phyloP scores from a whole-genome alignment of 352 stramenopile genomes.

The Phytophthora sp. region DNA sequence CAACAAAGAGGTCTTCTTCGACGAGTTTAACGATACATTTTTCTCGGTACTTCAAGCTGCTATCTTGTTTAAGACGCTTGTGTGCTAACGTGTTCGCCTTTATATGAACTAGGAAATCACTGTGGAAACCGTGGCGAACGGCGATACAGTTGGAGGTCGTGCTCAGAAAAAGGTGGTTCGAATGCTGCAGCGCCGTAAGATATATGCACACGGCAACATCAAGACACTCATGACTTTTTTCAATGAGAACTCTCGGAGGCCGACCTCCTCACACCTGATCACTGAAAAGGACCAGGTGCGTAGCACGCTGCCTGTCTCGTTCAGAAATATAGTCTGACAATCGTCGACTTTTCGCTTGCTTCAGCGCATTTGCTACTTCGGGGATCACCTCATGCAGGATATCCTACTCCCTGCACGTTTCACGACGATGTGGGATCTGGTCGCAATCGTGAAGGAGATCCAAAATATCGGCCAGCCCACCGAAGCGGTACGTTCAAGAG shows the following conservation, averaged over 20 bases:
- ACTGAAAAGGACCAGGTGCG: conserved; percentile 22
- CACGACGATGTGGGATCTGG: conserved; percentile 45
- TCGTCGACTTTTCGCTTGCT: not conserved
- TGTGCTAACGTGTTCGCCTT: not conserved
- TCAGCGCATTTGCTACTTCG: conserved; percentile 60
- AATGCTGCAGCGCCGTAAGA: conserved; percentile 36
- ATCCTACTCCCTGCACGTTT: conserved; percentile 39
- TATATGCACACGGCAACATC: conserved; percentile 57
- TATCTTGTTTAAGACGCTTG: not conserved
- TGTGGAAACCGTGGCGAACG: not conserved
- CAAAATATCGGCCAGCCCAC: conserved; percentile 40
- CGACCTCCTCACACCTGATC: conserved; percentile 3
- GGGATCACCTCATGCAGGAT: conserved; percentile 59
- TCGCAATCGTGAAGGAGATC: conserved; percentile 60
- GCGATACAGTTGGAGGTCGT: not conserved
- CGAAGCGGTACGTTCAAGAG: conserved; percentile 29
- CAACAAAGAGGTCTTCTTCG: conserved; percentile 64
- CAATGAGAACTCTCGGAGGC: conserved; percentile 15
- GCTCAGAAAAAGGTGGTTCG: conserved; percentile 34
- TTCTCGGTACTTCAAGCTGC: conserved; percentile 38
- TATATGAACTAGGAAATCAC: conserved; percentile 8
- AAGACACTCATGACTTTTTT: conserved; percentile 45
- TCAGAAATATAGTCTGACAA: not conserved
- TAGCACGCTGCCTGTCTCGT: not conserved
- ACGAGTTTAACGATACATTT: conserved; percentile 51